A percentile compares a stretch with the other conserved stretches of the same genome.
Evolutionary conservation across 768 basidiomycete genomes (phyloP).

Genomic region (Phanerodontia chrysosporium): DNA sequence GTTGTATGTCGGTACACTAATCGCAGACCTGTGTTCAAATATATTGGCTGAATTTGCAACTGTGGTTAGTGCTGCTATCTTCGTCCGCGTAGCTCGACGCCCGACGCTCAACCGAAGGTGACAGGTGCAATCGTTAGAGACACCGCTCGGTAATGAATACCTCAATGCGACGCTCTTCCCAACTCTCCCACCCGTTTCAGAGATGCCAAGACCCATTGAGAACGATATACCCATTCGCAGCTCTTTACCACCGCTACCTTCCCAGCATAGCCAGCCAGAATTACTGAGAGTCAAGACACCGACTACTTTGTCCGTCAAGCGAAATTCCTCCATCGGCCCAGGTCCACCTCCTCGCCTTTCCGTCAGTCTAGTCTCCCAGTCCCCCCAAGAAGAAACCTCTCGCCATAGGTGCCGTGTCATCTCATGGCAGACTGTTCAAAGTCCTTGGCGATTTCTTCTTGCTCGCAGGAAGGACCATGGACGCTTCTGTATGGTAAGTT

Average conservation of each 20-base stretch:
- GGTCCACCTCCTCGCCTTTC: constrained; percentile 27
- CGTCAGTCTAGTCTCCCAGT: constrained; percentile 51
- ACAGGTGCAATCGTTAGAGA: constrained; percentile 77
- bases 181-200: constrained; percentile 52
- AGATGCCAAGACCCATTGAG: constrained; percentile 57
- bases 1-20: constrained; percentile 79
- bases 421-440: constrained; percentile 84
- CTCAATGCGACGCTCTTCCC: constrained; percentile 70
- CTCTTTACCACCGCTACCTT: constrained; percentile 41
- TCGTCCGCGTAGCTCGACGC: constrained; percentile 9
- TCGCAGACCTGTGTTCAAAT: constrained; percentile 87
- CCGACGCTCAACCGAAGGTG: constrained; percentile 5
- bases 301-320: constrained; percentile 36
- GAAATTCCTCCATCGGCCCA: constrained; percentile 49
- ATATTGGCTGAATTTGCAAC: constrained; percentile 82
- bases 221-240: constrained; percentile 36
- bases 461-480: constrained; percentile 78
- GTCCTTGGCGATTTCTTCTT: constrained; percentile 86
- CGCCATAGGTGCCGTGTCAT: constrained; percentile 62
- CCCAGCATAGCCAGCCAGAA: constrained; percentile 56
- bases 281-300: constrained; percentile 27
- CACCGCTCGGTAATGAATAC: constrained; percentile 81
- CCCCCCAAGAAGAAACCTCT: constrained; percentile 57
- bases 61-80: constrained; percentile 49
- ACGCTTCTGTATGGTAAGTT: constrained; percentile 73